A percentile compares a stretch with the other conserved stretches of the same genome.
Conservation (phyloP, 345 rosid species). For the Iberis pinnata region DNA sequence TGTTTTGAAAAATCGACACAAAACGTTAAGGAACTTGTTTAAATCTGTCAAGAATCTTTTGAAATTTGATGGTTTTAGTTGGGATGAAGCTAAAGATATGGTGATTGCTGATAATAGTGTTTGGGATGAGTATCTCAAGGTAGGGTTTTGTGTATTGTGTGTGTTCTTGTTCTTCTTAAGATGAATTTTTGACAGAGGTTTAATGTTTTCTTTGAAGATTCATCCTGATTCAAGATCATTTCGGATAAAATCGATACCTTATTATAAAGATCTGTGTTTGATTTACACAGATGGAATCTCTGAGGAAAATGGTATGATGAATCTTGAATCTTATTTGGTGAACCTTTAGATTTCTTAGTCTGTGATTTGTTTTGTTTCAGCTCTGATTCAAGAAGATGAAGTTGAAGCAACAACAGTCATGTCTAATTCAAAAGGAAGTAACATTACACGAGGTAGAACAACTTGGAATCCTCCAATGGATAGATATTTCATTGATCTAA, state of each 20-base stretch:
- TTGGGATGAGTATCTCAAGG: conserved; percentile 80
- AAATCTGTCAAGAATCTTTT: conserved; percentile 53
- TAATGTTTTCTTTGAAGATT: conserved; percentile 34
- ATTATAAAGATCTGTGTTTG: conserved; percentile 53
- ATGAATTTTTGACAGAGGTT: conserved; percentile 8
- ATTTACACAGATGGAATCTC: conserved; percentile 43
- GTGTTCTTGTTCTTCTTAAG: background rate
- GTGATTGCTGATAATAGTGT: conserved; percentile 47
- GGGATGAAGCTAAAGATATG: conserved; percentile 66
- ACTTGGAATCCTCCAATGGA: conserved; percentile 93
- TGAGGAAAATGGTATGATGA: conserved; percentile 50
- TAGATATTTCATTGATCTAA: conserved; percentile 59
- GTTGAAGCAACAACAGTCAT: conserved; percentile 25
- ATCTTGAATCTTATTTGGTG: background rate
- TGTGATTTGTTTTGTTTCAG: conserved; percentile 18
- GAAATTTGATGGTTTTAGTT: conserved; percentile 49
- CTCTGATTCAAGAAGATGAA: conserved; percentile 35
- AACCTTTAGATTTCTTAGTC: background rate
- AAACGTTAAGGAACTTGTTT: conserved; percentile 56
- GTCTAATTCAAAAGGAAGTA: conserved; percentile 21
- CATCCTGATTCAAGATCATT: conserved; percentile 55
- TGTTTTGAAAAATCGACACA: conserved; percentile 62
- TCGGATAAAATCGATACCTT: conserved; percentile 62
- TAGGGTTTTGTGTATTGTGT: conserved; percentile 27
- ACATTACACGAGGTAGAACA: conserved; percentile 43